Evolutionary conservation across 257 asterid species (phyloP).

Genomic region (Lycium ferocissimum): DNA sequence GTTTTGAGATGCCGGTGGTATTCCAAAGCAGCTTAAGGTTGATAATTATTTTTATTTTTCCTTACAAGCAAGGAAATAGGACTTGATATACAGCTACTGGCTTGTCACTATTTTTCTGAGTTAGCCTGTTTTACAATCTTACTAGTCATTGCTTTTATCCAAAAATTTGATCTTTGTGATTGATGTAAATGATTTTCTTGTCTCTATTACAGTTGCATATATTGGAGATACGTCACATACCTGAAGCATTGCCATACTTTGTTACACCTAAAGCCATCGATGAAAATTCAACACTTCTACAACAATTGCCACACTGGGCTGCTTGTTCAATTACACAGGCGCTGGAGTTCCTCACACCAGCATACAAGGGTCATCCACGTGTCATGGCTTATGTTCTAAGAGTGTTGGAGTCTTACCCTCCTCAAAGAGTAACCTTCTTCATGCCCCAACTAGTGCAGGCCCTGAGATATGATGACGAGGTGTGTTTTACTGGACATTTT

Average conservation of each 20-base stretch:
- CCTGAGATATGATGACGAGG: slow-evolving; percentile 95
- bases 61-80: not conserved
- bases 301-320: slow-evolving; percentile 99
- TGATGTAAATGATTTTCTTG: slow-evolving; percentile 18
- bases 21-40: slow-evolving; percentile 20
- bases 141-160: slow-evolving; percentile 20
- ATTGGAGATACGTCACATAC: slow-evolving; percentile 81
- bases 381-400: slow-evolving; percentile 99
- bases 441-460: slow-evolving; percentile 99
- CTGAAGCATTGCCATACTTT: slow-evolving; percentile 97
- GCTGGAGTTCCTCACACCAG: slow-evolving; percentile 92
- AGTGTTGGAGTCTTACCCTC: slow-evolving; percentile 99
- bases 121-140: slow-evolving; percentile 19
- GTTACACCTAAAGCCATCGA: slow-evolving; percentile 94
- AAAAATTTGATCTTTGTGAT: slow-evolving; percentile 12
- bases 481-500: slow-evolving; percentile 37
- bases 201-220: slow-evolving; percentile 65
- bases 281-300: slow-evolving; percentile 90
- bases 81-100: slow-evolving; percentile 8
- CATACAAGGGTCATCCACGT: slow-evolving; percentile 97
- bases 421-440: slow-evolving; percentile 94
- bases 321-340: slow-evolving; percentile 98
- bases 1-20: slow-evolving; percentile 14
- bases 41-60: not conserved
- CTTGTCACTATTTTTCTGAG: slow-evolving; percentile 12